Evolutionary conservation across 2,329 filamentous ascomycete genomes (phyloP), one percentile per base, ranked within the genome.

Genomic region (Paecilomyces formosus): DNA sequence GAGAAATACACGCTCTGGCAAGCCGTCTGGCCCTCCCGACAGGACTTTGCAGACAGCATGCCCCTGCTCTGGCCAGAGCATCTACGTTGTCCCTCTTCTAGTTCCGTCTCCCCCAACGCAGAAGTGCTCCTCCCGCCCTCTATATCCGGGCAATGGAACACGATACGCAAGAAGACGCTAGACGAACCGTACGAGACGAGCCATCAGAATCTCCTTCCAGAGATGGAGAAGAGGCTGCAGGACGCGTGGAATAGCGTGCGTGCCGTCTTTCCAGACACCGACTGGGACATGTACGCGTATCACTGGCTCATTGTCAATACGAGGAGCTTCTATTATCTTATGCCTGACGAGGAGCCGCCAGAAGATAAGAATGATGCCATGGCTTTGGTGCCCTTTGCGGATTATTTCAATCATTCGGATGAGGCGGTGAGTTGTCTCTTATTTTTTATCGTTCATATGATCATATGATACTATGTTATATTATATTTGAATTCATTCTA

Each of bases 301-400:
- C 77, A 79, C 64, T 87, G 84, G 84, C 73, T 85, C 22, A 79
- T 85, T 58, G 79, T 85, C 15, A 85, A 85, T 63, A 85, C 82
- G 0, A 75, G 84, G 63, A 82, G 80, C 26, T 86, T 87, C 65
- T 84, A 82, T 66, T 85, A 81, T 75, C 74, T 81, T 50, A 76
- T 71, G 54, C 73, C 73, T 8, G 78, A 66, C 51, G 69, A 63
- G 63, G 66, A 74, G 26, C 58, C 66, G 3, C 72, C 72, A 1
- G 69, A 72, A 55, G 70, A 76, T 58, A 68, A 68, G 1, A 77
- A 79, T 62, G 76, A 79, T 65, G 73, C 76, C 8, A 76, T 79
- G 70, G 77, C 75, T 6, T 58, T 79, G 59, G 67, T 78, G 59
- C 77, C 77, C 1, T 78, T 78, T 65, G 74, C 76, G 2, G 77